phyloP scores from a whole-genome alignment of 768 basidiomycete species.

The Lactarius evosmus region DNA sequence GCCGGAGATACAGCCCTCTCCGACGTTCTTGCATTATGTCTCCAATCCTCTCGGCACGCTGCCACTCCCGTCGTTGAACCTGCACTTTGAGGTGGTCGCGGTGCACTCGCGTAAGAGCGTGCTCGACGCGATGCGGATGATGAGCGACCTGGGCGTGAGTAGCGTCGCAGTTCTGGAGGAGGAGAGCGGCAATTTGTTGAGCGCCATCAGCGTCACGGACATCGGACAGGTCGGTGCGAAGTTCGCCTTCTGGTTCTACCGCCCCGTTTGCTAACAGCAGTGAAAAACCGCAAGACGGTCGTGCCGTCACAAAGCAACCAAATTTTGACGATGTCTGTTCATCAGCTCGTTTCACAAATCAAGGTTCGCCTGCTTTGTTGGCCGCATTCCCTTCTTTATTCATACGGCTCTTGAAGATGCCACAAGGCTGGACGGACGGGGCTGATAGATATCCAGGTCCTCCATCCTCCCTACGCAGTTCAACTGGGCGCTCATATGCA shows the following conservation, averaged over 20 bases:
- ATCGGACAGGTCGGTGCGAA: conserved; percentile 58
- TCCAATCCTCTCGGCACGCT: conserved; percentile 54
- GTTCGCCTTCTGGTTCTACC: not conserved
- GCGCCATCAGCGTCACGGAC: conserved; percentile 81
- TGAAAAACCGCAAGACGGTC: conserved; percentile 48
- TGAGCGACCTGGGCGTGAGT: conserved; percentile 85
- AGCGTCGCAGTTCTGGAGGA: conserved; percentile 76
- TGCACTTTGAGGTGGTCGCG: conserved; percentile 62
- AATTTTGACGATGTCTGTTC: conserved; percentile 63
- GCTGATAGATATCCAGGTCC: conserved; percentile 74
- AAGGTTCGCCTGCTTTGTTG: conserved; percentile 46
- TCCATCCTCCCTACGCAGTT: not conserved
- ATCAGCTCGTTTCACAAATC: conserved; percentile 67
- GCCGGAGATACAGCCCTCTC: conserved; percentile 6
- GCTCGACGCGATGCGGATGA: conserved; percentile 77
- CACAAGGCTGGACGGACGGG: conserved; percentile 76
- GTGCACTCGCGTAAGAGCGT: conserved; percentile 58
- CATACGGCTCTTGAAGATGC: conserved; percentile 26
- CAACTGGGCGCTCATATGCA: conserved; percentile 4
- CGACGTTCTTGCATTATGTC: conserved; percentile 41
- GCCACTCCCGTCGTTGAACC: conserved; percentile 60
- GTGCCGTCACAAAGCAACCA: conserved; percentile 80
- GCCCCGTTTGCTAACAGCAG: not conserved
- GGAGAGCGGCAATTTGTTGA: conserved; percentile 56
- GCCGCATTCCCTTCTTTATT: not conserved